phyloP scores from a whole-genome alignment of 139 green algal genomes.

The Picochlorum sp. region DNA sequence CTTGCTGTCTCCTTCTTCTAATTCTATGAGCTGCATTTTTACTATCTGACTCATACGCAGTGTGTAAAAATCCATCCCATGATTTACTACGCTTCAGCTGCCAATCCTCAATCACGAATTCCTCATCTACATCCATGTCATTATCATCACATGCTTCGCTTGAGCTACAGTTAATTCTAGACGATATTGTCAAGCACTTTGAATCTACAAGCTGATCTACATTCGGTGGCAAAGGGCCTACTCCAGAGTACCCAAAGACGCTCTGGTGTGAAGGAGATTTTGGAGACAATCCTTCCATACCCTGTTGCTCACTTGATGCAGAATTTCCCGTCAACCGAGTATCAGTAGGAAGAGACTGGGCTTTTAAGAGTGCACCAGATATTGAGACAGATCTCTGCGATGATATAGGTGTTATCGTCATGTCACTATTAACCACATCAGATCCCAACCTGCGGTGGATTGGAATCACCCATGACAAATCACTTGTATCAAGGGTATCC shows the following conservation, averaged over 20 bases:
- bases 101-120: constrained; percentile 8
- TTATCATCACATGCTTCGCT: too few relatives aligned
- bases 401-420: too few relatives aligned
- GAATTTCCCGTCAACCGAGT: too few relatives aligned
- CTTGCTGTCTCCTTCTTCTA: neutral
- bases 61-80: constrained; percentile 20
- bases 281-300: too few relatives aligned
- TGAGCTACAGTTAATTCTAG: too few relatives aligned
- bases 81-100: constrained; percentile 20
- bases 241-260: neutral
- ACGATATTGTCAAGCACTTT: neutral
- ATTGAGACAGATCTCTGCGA: too few relatives aligned
- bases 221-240: neutral
- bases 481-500: neutral
- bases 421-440: neutral
- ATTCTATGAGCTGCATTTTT: neutral
- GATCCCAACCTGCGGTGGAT: neutral
- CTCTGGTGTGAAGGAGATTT: neutral
- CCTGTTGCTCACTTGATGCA: too few relatives aligned
- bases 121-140: neutral
- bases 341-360: too few relatives aligned
- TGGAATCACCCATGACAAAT: neutral
- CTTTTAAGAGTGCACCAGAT: too few relatives aligned
- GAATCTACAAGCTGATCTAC: neutral
- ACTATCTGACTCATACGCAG: neutral